These are phyloP conservation scores for Amaranthus palmeri DNA, from an alignment of 148 eudicot species.

Conservation along the genomic window DNA sequence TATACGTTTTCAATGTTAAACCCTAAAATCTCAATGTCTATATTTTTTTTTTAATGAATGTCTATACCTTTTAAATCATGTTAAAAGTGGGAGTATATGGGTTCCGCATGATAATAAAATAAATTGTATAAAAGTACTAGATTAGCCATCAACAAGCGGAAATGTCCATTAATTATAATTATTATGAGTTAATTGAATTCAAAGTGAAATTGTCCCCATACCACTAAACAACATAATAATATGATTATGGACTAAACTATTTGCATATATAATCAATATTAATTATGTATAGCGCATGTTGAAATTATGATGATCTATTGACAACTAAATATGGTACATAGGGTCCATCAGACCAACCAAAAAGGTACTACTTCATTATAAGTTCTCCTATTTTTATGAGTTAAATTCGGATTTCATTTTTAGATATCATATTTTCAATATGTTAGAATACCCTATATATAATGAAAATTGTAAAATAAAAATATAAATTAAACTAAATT, in stretches of 20 bases:
- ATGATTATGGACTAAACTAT: conserved; percentile 16
- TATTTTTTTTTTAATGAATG: no score
- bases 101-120: conserved; percentile 19
- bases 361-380: conserved; percentile 14
- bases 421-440: no score
- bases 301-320: conserved; percentile 38
- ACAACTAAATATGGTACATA: conserved; percentile 25
- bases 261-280: neutral
- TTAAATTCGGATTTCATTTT: no score
- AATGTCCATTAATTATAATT: conserved; percentile 7
- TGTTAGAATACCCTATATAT: no score
- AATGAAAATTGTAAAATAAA: no score
- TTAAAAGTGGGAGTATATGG: neutral
- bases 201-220: conserved; percentile 18
- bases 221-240: conserved; percentile 23
- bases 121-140: neutral
- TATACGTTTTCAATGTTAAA: neutral
- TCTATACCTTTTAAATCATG: conserved; percentile 11
- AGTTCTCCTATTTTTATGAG: neutral
- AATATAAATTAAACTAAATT: no score
- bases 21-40: neutral
- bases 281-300: conserved; percentile 31
- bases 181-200: conserved; percentile 28
- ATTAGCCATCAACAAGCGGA: conserved; percentile 15
- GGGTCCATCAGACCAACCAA: conserved; percentile 21